A percentile compares a stretch with the other conserved stretches of the same genome.
phyloP scores from a whole-genome alignment of 306 rosid species.

The Prunus campanulata region DNA sequence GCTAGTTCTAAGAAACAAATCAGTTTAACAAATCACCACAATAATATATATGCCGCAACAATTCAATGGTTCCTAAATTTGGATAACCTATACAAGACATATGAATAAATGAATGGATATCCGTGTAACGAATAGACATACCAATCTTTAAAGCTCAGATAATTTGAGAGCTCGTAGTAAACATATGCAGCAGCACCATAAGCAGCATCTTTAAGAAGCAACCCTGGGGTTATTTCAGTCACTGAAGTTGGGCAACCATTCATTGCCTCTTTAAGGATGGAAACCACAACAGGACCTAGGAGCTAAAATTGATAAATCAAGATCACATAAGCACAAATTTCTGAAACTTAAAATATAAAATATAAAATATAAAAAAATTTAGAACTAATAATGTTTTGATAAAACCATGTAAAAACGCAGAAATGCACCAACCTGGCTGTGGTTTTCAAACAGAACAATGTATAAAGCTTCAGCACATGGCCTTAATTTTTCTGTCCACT shows the following conservation, averaged over 20 bases:
- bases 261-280: conserved; percentile 92
- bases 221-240: conserved; percentile 77
- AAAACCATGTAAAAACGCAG: neutral
- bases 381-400: neutral
- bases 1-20: neutral
- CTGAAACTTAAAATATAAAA: neutral
- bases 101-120: conserved; percentile 7
- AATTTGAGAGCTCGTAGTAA: conserved; percentile 94
- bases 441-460: conserved; percentile 87
- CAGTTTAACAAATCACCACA: neutral
- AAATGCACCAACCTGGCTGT: conserved; percentile 71
- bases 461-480: conserved; percentile 97
- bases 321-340: conserved; percentile 22
- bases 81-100: conserved; percentile 8
- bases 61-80: conserved; percentile 6
- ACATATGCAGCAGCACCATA: conserved; percentile 98
- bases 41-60: neutral
- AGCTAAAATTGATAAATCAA: conserved; percentile 51
- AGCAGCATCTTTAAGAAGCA: conserved; percentile 97
- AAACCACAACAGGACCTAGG: conserved; percentile 91
- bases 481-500: conserved; percentile 96
- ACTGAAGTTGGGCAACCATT: conserved; percentile 71
- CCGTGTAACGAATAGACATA: conserved; percentile 30
- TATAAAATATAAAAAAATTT: neutral
- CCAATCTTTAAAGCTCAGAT: conserved; percentile 91